These are phyloP conservation scores for Aspergillus fumigatiaffinis DNA, from an alignment of 2,329 filamentous ascomycete species.

Conservation along the genomic window DNA sequence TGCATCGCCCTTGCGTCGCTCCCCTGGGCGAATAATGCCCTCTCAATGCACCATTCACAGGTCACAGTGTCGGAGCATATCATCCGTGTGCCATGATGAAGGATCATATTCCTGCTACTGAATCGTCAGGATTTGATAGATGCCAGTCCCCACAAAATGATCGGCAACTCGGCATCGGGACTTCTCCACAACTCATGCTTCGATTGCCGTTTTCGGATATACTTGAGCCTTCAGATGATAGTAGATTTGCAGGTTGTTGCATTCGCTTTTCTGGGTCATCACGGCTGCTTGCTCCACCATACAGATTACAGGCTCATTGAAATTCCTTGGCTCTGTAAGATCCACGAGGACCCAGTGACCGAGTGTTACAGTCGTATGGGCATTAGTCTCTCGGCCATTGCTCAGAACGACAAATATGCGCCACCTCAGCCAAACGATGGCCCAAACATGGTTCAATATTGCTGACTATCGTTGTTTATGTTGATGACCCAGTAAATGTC, in stretches of 20 bases:
- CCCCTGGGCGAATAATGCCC: not conserved
- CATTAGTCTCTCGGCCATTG: not conserved
- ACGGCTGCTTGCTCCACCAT: not conserved
- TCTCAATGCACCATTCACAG: not conserved
- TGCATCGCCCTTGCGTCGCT: slow-evolving; percentile 3
- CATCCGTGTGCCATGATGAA: not conserved
- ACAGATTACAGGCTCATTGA: not conserved
- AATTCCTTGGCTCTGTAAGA: not conserved
- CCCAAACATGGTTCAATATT: not conserved
- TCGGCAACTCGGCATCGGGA: not conserved
- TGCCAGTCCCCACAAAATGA: not conserved
- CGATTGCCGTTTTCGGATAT: slow-evolving; percentile 4
- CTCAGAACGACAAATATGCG: slow-evolving; percentile 8
- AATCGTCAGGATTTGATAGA: not conserved
- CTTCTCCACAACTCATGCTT: not conserved
- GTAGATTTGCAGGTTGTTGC: not conserved
- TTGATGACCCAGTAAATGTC: not conserved
- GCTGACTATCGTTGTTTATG: not conserved
- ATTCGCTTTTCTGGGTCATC: not conserved
- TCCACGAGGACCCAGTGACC: not conserved
- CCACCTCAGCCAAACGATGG: slow-evolving; percentile 1
- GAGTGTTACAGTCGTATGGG: slow-evolving; percentile 1
- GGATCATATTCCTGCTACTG: not conserved
- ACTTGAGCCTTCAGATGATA: not conserved
- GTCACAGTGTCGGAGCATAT: not conserved